Evolutionary conservation across 2,329 filamentous ascomycete species (phyloP).

Genomic region (Fusarium redolens): DNA sequence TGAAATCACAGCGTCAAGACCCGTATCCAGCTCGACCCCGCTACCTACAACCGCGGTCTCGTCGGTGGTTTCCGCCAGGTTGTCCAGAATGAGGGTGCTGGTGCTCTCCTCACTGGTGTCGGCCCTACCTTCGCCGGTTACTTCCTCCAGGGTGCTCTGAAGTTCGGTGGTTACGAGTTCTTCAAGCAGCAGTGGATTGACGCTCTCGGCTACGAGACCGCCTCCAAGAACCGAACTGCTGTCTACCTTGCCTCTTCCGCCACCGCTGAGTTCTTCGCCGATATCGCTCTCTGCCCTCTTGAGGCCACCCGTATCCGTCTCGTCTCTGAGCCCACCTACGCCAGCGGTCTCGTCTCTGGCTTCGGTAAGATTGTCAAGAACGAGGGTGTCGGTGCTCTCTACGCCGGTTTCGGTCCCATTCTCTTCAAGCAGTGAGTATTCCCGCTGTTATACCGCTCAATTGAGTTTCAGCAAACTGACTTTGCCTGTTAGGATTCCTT

Average conservation of each 20-base stretch:
- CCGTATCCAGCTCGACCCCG: constrained; percentile 91
- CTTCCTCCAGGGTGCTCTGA: constrained; percentile 93
- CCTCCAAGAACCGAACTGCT: constrained; percentile 81
- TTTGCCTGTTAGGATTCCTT: constrained; percentile 73
- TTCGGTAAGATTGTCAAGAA: constrained; percentile 85
- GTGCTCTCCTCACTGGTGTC: constrained; percentile 85
- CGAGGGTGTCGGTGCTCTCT: constrained; percentile 88
- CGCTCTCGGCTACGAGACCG: constrained; percentile 79
- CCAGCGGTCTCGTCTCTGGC: constrained; percentile 80
- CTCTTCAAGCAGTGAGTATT: constrained; percentile 66
- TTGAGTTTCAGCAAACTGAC: constrained; percentile 30
- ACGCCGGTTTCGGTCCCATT: constrained; percentile 90
- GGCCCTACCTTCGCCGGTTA: constrained; percentile 90
- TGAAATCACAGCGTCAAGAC: constrained; percentile 82
- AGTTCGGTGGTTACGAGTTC: constrained; percentile 95
- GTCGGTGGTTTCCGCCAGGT: constrained; percentile 89
- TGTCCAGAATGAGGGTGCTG: constrained; percentile 84
- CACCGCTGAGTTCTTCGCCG: constrained; percentile 75
- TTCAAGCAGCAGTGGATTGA: constrained; percentile 95
- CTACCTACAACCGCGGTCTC: constrained; percentile 88
- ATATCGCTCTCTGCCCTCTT: constrained; percentile 88
- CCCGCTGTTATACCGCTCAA: not conserved
- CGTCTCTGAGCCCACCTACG: constrained; percentile 88
- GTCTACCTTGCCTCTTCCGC: constrained; percentile 81
- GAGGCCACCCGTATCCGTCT: constrained; percentile 95